Base-by-base conservation (phyloP, 2,329 filamentous ascomycete species). In the Domatiomyces catenatus region DNA sequence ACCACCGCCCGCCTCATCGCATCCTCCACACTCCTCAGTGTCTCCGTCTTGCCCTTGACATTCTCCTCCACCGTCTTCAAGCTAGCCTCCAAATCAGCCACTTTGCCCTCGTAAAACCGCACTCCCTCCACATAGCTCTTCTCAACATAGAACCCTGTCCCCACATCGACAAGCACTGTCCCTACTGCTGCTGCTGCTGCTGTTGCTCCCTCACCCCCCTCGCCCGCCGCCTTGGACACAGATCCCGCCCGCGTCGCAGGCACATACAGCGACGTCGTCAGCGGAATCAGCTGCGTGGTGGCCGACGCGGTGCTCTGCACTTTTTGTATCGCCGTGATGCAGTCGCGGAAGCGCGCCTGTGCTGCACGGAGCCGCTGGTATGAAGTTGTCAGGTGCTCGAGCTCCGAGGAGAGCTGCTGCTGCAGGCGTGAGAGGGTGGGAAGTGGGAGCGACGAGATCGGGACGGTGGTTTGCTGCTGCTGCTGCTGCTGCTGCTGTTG, bases 241-340 rank as follows among this genome's bases (percentile, higher is more conserved):
- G 49, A 24, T 1, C 82, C 75, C 66, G 83, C 76, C 42, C 96
- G 73, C 42, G 77, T 81, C 28, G 90, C 93, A 22, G 84, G 84
- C 15, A 98, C 90, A 68, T 98, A 98, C 26, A 98, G 76, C 0
- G 89, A 95, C 61, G 86, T 92, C 10, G 92, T 98, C 55, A 98
- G 70, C 0, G 93, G 92, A n/a, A 98, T 87, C 18, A 98, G 77
- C 46, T 96, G 83, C 48, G 67, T 54, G 59, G 63, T 57, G 63
- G 62, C 12, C 5, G 8, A 26, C 15, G 45, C n/a, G 5, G 10
- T 46, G 44, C 24, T 48, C 54, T 77, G 80, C 8, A 39, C 80
- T 19, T 71, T 70, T 18, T 77, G 72, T 56, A 98, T 85, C 48
- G 84, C 87, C 48, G 77, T 76, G 36, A 94, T 76, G 62, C 92